These are phyloP conservation scores for Colletotrichum sp. DNA, from an alignment of 2,329 filamentous ascomycete species.

Conservation along the genomic window DNA sequence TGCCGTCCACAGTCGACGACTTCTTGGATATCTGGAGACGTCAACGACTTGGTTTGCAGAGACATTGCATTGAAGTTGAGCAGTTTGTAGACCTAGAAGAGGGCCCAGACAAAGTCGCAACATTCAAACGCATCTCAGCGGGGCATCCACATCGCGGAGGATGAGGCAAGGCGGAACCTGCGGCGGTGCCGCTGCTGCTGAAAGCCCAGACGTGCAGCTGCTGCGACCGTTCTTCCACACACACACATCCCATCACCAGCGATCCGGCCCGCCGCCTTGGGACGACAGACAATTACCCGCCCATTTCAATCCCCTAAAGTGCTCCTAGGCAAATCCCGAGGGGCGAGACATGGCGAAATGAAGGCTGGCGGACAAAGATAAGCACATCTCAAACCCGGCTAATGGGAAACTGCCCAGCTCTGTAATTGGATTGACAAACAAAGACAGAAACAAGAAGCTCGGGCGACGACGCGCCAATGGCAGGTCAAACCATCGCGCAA, in stretches of 20 bases:
- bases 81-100: background rate
- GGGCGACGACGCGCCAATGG: slow-evolving; percentile 4
- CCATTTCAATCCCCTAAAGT: background rate
- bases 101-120: background rate
- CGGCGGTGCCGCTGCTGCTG: slow-evolving; percentile 1
- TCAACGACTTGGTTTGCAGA: background rate
- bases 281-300: background rate
- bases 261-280: slow-evolving; percentile 1
- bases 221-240: background rate
- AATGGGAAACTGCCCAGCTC: background rate
- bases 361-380: background rate
- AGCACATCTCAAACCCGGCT: background rate
- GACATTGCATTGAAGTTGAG: background rate
- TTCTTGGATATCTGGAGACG: background rate
- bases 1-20: background rate
- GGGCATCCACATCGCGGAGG: background rate
- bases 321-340: background rate
- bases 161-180: slow-evolving; percentile 13
- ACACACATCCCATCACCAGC: background rate
- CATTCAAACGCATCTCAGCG: slow-evolving; percentile 1
- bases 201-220: slow-evolving; percentile 9
- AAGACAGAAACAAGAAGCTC: slow-evolving; percentile 1
- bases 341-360: background rate
- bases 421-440: slow-evolving; percentile 10
- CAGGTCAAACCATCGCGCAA: background rate